These are phyloP conservation scores for Rhododendron ovatum DNA, from an alignment of 148 eudicot genomes.

Conservation along the genomic window DNA sequence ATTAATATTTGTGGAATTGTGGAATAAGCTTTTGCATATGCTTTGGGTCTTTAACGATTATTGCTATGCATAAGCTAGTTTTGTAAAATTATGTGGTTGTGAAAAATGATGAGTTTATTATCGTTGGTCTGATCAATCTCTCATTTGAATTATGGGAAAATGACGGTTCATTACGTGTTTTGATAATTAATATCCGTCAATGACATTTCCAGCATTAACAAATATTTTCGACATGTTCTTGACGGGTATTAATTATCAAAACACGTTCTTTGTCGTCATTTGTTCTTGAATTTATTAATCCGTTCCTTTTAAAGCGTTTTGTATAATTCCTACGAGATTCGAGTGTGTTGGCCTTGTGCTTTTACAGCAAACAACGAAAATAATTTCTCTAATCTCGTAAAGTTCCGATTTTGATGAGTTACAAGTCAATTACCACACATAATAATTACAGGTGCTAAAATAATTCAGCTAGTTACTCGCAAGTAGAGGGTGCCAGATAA, in stretches of 20 bases:
- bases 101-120: neutral
- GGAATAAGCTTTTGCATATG: neutral
- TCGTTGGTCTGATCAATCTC: neutral
- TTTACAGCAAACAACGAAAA: too few relatives aligned
- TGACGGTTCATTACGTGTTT: fast-evolving
- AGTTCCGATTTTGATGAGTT: too few relatives aligned
- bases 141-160: neutral
- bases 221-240: too few relatives aligned
- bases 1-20: neutral
- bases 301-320: too few relatives aligned
- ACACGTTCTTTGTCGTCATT: too few relatives aligned
- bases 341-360: neutral
- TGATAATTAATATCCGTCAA: too few relatives aligned
- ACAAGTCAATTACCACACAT: too few relatives aligned
- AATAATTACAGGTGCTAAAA: too few relatives aligned
- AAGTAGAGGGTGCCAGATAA: neutral
- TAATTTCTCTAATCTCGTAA: too few relatives aligned
- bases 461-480: neutral
- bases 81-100: neutral
- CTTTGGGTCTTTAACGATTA: neutral
- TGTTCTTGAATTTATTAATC: too few relatives aligned
- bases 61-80: neutral
- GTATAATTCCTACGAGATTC: neutral
- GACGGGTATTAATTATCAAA: too few relatives aligned
- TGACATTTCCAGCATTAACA: too few relatives aligned